Evolutionary conservation across 2,329 filamentous ascomycete genomes (phyloP).

Genomic region (Epichloe sp.): DNA sequence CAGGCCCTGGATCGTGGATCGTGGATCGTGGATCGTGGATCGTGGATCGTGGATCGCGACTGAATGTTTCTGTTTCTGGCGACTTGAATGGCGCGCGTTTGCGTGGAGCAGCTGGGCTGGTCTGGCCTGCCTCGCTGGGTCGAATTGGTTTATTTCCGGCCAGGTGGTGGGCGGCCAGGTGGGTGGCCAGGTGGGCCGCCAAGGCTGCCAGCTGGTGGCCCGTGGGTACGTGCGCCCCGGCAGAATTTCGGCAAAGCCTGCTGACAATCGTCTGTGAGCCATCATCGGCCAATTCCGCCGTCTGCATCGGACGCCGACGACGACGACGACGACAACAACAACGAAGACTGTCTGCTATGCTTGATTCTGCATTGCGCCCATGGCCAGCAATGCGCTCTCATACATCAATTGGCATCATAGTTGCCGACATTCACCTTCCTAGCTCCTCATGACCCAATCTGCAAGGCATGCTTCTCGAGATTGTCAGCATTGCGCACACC

Average conservation of each 20-base stretch:
- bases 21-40: no score
- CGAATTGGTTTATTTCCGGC: conserved; percentile 3
- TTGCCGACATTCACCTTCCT: background rate
- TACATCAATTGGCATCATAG: background rate
- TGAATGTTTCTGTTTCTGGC: conserved; percentile 5
- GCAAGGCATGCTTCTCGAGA: background rate
- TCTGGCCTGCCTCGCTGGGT: conserved; percentile 1
- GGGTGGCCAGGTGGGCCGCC: no score
- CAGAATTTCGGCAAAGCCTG: background rate
- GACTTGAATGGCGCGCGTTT: conserved; percentile 7
- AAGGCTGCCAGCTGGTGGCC: background rate
- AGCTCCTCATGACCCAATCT: background rate
- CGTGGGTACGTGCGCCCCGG: background rate
- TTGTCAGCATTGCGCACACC: background rate
- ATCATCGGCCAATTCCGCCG: background rate
- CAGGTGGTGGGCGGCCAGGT: background rate
- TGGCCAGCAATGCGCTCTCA: background rate
- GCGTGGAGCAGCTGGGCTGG: conserved; percentile 1
- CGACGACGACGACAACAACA: background rate
- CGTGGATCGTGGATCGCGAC: conserved; percentile 1
- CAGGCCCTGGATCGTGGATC: background rate
- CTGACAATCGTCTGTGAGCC: background rate
- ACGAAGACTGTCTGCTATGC: background rate
- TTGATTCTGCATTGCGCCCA: background rate
- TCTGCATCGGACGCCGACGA: background rate